These are phyloP conservation scores for Trametes versicolor DNA, from an alignment of 1,284 basidiomycete genomes.

Conservation along the genomic window DNA sequence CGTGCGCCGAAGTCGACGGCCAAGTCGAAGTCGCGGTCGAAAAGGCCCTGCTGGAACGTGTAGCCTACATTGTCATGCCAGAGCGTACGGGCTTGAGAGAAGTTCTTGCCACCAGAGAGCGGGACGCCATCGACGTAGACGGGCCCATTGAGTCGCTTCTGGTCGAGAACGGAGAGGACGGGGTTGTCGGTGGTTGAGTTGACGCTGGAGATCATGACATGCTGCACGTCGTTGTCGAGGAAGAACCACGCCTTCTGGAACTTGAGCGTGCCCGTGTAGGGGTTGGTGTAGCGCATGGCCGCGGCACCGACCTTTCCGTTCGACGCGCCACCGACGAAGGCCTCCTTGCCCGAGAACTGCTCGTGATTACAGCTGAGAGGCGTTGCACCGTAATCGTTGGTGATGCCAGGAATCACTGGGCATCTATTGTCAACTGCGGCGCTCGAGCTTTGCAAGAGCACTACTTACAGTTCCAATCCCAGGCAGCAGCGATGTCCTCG, in stretches of 20 bases:
- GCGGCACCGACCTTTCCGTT: conserved; percentile 62
- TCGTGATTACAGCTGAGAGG: conserved; percentile 56
- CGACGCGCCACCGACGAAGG: conserved; percentile 72
- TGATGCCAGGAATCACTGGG: conserved; percentile 67
- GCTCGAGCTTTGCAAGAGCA: neutral
- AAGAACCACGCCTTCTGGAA: conserved; percentile 82
- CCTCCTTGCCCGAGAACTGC: conserved; percentile 54
- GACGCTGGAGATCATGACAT: conserved; percentile 66
- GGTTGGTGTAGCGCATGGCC: conserved; percentile 72
- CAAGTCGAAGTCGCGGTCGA: conserved; percentile 46
- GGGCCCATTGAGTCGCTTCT: conserved; percentile 56
- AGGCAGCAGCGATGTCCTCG: conserved; percentile 70
- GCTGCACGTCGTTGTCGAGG: conserved; percentile 68
- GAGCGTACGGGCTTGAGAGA: conserved; percentile 50
- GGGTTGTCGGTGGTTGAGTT: conserved; percentile 50
- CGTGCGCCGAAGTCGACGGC: conserved; percentile 57
- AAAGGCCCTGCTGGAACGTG: conserved; percentile 44
- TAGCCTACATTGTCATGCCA: conserved; percentile 72
- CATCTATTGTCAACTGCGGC: neutral
- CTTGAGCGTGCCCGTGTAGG: conserved; percentile 58
- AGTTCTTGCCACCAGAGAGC: conserved; percentile 40
- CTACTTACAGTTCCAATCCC: conserved; percentile 72
- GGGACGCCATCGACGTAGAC: conserved; percentile 55
- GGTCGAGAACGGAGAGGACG: conserved; percentile 73
- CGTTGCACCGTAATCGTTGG: conserved; percentile 65